Percentiles rank a stretch among this genome's conserved stretches.
Evolutionary conservation across 2,329 filamentous ascomycete species (phyloP).

Genomic region (Epichloe sylvatica): DNA sequence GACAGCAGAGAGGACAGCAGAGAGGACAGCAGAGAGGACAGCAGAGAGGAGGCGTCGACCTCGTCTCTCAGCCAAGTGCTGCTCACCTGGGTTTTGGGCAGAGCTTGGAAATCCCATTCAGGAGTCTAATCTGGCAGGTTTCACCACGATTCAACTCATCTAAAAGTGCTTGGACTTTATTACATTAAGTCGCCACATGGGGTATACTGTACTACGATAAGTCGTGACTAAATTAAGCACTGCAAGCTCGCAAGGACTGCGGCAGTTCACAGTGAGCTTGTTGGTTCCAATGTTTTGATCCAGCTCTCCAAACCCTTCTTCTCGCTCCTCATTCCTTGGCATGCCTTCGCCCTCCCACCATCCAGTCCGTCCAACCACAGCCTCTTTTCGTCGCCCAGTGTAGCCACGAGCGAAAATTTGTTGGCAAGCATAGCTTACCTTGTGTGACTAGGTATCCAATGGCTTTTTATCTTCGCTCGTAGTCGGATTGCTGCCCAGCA

Average conservation of each 20-base stretch:
- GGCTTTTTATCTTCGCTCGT: neutral
- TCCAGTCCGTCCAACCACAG: neutral
- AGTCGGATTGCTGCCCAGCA: neutral
- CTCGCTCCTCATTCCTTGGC: neutral
- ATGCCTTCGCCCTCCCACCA: neutral
- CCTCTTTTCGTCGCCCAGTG: neutral
- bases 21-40: neutral
- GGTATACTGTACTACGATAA: constrained; percentile 4
- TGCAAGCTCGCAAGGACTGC: neutral
- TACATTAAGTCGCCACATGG: constrained; percentile 6
- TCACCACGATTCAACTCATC: neutral
- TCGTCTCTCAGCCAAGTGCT: neutral
- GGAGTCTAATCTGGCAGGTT: neutral
- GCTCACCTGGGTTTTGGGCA: no score
- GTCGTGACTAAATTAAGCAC: constrained; percentile 1
- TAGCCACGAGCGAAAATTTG: neutral
- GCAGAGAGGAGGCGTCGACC: neutral
- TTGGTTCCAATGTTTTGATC: neutral
- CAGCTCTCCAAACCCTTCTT: neutral
- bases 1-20: neutral
- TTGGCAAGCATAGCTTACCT: neutral
- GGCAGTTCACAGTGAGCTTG: neutral
- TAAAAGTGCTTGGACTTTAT: neutral
- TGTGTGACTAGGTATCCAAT: neutral
- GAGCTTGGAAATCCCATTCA: no score